These are phyloP conservation scores for Liriodendron chinense DNA, from an alignment of 164 flowering plant genomes.

Conservation along the genomic window DNA sequence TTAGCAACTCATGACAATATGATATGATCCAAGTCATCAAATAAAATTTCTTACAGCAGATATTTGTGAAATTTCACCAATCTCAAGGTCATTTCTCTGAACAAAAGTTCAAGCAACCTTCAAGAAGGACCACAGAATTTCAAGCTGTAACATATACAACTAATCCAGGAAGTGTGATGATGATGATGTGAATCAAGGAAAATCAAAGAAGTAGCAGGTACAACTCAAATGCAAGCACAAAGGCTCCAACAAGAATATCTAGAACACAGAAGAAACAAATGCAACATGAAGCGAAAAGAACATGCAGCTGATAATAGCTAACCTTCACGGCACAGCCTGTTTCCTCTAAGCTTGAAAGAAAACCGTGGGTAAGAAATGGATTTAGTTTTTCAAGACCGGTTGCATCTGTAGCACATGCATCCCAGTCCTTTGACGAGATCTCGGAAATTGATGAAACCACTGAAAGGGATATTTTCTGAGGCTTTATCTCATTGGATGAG, in stretches of 20 bases:
- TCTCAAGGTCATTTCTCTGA: background rate
- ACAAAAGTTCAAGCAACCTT: background rate
- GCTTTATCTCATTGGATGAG: slow-evolving; percentile 19
- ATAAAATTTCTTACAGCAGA: background rate
- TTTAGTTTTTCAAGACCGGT: slow-evolving; percentile 63
- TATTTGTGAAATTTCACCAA: background rate
- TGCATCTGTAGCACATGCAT: slow-evolving; percentile 76
- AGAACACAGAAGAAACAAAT: background rate
- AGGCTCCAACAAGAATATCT: background rate
- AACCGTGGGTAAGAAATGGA: slow-evolving; percentile 83
- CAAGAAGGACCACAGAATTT: background rate
- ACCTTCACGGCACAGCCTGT: slow-evolving; percentile 84
- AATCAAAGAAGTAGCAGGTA: background rate
- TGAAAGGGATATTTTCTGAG: slow-evolving; percentile 55
- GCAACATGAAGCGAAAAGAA: background rate
- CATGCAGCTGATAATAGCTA: slow-evolving; percentile 4
- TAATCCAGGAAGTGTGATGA: too few relatives aligned
- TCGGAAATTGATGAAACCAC: slow-evolving; percentile 75
- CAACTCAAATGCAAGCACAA: background rate
- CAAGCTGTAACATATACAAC: background rate
- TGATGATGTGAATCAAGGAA: too few relatives aligned
- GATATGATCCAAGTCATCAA: background rate
- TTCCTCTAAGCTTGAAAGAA: slow-evolving; percentile 90
- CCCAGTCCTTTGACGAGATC: slow-evolving; percentile 69
- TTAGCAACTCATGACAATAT: background rate